Percentiles rank a stretch among this genome's conserved stretches.
These are phyloP conservation scores for Penstemon barbatus DNA, from an alignment of 257 asterid genomes.

Conservation along the genomic window DNA sequence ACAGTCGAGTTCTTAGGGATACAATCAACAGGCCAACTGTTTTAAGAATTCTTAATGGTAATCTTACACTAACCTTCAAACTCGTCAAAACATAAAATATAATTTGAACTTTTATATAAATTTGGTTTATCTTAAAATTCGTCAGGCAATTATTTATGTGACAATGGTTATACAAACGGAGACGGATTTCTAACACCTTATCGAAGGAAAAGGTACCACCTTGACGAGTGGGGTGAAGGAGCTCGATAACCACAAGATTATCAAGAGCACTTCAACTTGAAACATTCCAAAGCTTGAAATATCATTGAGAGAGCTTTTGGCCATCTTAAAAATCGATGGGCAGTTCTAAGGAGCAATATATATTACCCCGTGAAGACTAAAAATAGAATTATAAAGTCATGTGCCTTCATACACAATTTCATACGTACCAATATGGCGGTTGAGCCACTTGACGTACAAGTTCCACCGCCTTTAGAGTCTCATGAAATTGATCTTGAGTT, in stretches of 20 bases:
- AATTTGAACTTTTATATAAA: no score
- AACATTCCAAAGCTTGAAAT: neutral
- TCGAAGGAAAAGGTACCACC: neutral
- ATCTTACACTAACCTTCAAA: neutral
- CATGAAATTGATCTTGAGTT: no score
- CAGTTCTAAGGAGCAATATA: neutral
- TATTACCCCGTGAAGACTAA: neutral
- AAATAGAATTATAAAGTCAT: neutral
- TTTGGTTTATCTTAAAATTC: neutral
- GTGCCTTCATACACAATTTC: neutral
- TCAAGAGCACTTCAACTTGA: neutral
- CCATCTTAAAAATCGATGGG: neutral
- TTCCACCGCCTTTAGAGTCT: no score
- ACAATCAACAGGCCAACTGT: neutral
- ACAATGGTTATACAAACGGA: neutral
- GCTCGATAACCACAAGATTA: neutral
- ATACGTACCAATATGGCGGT: neutral
- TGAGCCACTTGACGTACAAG: neutral
- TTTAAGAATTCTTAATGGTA: neutral
- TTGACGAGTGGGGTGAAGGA: neutral
- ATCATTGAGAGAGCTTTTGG: neutral
- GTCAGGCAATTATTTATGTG: conserved; percentile 4
- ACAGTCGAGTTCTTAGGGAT: neutral
- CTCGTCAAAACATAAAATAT: no score
- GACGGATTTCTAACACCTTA: neutral